Evolutionary conservation across 2,329 filamentous ascomycete genomes (phyloP), one percentile per base, ranked within the genome.

Genomic region (Ilyonectria mors-panacis): DNA sequence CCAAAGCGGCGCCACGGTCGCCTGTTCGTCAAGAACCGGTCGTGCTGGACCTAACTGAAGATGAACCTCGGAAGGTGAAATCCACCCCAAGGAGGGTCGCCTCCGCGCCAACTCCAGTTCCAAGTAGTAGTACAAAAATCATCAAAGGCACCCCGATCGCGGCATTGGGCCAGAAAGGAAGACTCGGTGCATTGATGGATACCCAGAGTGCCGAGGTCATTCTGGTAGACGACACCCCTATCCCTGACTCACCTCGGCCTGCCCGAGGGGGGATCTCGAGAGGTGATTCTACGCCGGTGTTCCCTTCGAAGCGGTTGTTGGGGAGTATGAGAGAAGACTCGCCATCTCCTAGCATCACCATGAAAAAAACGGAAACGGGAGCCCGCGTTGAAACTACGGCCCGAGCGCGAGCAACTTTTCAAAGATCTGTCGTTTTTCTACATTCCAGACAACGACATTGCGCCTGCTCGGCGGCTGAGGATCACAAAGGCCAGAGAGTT

Each of bases 381-480:
- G 47, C 66, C 76, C 1, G 68, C 77, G 2, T 65, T 85, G 23
- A 85, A 84, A 56, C 67, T 84, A 21, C 81, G 87, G 1, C 85
- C 88, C 0, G 85, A 89, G 67, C 77, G 79, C 1, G 80, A 87
- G 63, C 85, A 87, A 70, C 85, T 93, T 6, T 91, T 94, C 76
- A 85, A 82, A 50, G 86, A 81, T 0, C 78, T 93, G n/a, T 78
- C 81, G 0, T 92, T 94, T 70, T 93, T 89, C 80, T 97, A 96
- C 78, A 89, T 97, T 6, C 95, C 94, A 0, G 93, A 96, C 71
- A 89, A 94, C 70, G 92, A 95, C 69, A 86, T 92, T 53, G 88
- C 91, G 35, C 87, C 88, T 12, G 84, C 88, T 8, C 88, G 95
- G 44, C 88, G 88, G 61, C 80, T 91, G 65, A 90, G 93, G 4